Percentiles rank a stretch among this genome's conserved stretches.
These are phyloP conservation scores for Teunomyces funiuensis DNA, from an alignment of 805 yeast genomes.

Conservation along the genomic window DNA sequence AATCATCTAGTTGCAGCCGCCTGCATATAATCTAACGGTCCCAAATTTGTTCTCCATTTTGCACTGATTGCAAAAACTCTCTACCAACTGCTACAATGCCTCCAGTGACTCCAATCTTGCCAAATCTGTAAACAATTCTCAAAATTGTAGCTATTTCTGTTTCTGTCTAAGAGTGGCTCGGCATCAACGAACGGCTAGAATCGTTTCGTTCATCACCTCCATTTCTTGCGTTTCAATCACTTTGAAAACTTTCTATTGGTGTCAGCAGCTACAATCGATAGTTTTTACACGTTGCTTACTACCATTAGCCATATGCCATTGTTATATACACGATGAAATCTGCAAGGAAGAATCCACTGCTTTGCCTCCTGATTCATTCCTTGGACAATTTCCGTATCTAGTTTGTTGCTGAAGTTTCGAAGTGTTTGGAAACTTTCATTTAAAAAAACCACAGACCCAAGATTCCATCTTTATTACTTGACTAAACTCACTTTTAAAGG, in stretches of 20 bases:
- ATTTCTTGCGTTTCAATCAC: no score
- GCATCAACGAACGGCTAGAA: no score
- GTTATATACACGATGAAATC: conserved; percentile 11
- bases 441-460: neutral
- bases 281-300: conserved; percentile 8
- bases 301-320: conserved; percentile 5
- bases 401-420: neutral
- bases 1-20: no score
- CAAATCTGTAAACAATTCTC: no score
- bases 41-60: no score
- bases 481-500: conserved; percentile 24
- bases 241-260: conserved; percentile 18
- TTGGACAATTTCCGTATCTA: neutral
- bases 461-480: conserved; percentile 22
- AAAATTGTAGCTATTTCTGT: no score
- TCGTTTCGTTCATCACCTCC: no score
- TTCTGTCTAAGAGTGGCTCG: no score
- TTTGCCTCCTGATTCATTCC: neutral
- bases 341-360: conserved; percentile 20
- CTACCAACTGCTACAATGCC: no score
- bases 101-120: no score
- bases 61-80: no score
- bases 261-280: conserved; percentile 16
- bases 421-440: neutral
- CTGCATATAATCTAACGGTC: no score